Base-by-base conservation (phyloP, 2,329 filamentous ascomycete species). In the Tolypocladium guangdongense region DNA sequence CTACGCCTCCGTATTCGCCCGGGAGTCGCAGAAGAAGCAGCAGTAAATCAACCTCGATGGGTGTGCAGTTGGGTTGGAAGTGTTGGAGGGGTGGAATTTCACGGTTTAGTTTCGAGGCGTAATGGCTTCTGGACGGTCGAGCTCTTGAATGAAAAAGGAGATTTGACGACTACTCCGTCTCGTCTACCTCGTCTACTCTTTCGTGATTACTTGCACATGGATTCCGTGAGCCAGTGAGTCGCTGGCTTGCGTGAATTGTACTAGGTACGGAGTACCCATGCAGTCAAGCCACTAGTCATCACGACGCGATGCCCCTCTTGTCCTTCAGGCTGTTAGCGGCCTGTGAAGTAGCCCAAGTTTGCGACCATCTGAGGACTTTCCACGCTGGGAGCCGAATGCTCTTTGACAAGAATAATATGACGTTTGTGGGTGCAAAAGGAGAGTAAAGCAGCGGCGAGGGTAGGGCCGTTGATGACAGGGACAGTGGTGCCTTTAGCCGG, bases 1-100 rank as follows among this genome's bases (percentile, higher is more conserved):
- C 60, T 99, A 99, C 78, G 92, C 93, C 65, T 81, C 86, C 66
- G 85, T 88, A 59, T 99, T 95, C 78, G 80, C 85, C 66, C 89
- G 95, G 82, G 83, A 72, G 63, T 54, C 68, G 55, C 68, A 72
- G 65, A 71, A 72, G 68, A 70, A 69, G 67, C 67, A 68, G 65
- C 66, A 69, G 65, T 71, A 71, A 64, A 60, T 56, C 60, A 59
- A 54, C 59, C 62, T 66, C 60, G 62, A 67, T 71, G 68, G 68
- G 68, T 71, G 68, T 67, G 68, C 68, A 71, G 68, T 59, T 58
- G 57, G 64, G 58, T 63, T 57, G 48, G 55, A 62, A 33, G 56
- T 56, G 55, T 56, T 58, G 57, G 62, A 59, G 51, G 35, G 24
- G 45, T 58, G 63, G 58, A 58, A 60, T 64, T 58, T 62, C 58